A percentile compares a stretch with the other conserved stretches of the same genome.
Conservation (phyloP, 768 basidiomycete genomes). For the Pisolithus tinctorius region DNA sequence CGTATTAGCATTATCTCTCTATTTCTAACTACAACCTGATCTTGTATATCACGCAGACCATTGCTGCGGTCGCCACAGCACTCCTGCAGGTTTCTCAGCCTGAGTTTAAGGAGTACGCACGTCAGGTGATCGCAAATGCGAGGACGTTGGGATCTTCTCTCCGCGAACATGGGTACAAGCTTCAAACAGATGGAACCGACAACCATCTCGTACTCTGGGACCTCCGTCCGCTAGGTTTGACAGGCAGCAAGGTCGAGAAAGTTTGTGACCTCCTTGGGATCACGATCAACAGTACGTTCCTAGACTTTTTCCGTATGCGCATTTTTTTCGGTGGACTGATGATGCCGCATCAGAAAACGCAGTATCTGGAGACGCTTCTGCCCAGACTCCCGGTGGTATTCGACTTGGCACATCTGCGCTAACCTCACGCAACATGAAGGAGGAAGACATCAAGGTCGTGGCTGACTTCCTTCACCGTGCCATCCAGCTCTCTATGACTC, state of each 20-base stretch:
- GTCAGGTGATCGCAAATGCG: conserved; percentile 91
- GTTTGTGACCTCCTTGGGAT: conserved; percentile 95
- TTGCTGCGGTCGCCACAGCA: conserved; percentile 90
- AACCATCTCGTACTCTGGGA: conserved; percentile 99
- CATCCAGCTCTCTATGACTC: conserved; percentile 79
- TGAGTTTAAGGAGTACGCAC: conserved; percentile 85
- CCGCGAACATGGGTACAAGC: conserved; percentile 79
- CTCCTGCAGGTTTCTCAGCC: conserved; percentile 89
- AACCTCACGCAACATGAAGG: conserved; percentile 90
- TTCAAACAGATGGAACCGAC: conserved; percentile 95
- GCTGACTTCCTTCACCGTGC: conserved; percentile 91
- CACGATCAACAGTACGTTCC: conserved; percentile 82
- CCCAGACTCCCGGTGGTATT: conserved; percentile 94
- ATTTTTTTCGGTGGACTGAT: not conserved
- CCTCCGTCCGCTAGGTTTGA: conserved; percentile 87
- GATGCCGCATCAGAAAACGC: conserved; percentile 65
- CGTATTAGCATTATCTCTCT: conserved; percentile 17
- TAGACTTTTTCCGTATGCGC: not conserved
- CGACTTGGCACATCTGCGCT: conserved; percentile 92
- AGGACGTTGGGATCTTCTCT: conserved; percentile 68
- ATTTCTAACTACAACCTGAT: not conserved
- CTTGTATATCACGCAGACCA: conserved; percentile 49
- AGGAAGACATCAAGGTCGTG: conserved; percentile 80
- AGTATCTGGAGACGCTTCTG: conserved; percentile 93
- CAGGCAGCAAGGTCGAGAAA: conserved; percentile 99